Evolutionary conservation across 108 stramenopile species (phyloP).

Genomic region (Cyclotella sp.): DNA sequence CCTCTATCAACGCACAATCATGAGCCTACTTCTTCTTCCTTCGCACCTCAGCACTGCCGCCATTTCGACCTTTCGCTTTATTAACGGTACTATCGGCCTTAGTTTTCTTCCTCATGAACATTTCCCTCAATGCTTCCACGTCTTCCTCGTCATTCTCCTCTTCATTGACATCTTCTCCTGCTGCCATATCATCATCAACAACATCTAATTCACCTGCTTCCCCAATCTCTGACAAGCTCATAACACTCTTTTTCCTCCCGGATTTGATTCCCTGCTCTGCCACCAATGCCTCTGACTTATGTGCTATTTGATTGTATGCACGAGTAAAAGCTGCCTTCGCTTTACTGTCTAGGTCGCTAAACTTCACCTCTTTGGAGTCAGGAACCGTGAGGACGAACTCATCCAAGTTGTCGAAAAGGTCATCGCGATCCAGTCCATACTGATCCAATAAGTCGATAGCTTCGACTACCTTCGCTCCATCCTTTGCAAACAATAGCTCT

Average conservation of each 20-base stretch:
- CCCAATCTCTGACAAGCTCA: conserved; percentile 23
- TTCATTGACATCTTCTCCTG: conserved; percentile 48
- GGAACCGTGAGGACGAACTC: conserved; percentile 67
- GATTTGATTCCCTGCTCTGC: conserved; percentile 70
- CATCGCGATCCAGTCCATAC: conserved; percentile 95
- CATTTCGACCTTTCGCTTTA: conserved; percentile 24
- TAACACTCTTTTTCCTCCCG: conserved; percentile 36
- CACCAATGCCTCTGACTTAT: conserved; percentile 87
- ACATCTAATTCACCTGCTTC: conserved; percentile 50
- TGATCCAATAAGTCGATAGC: conserved; percentile 89
- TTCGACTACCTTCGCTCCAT: conserved; percentile 55
- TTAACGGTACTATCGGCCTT: conserved; percentile 4
- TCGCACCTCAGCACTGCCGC: neutral
- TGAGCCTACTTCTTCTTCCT: neutral
- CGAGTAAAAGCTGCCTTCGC: conserved; percentile 88
- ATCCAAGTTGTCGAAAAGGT: conserved; percentile 92
- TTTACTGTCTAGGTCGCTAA: conserved; percentile 83
- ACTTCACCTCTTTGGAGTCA: conserved; percentile 48
- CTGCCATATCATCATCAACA: conserved; percentile 59
- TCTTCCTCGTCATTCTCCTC: conserved; percentile 55
- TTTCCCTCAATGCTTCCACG: conserved; percentile 31
- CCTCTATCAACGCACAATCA: too few species aligned
- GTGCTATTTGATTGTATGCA: conserved; percentile 77
- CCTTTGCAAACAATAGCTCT: conserved; percentile 58
- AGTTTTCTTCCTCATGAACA: conserved; percentile 35